A percentile compares a stretch with the other conserved stretches of the same genome.
Conservation (phyloP, 805 yeast species). For the Wickerhamomyces chambardii region DNA sequence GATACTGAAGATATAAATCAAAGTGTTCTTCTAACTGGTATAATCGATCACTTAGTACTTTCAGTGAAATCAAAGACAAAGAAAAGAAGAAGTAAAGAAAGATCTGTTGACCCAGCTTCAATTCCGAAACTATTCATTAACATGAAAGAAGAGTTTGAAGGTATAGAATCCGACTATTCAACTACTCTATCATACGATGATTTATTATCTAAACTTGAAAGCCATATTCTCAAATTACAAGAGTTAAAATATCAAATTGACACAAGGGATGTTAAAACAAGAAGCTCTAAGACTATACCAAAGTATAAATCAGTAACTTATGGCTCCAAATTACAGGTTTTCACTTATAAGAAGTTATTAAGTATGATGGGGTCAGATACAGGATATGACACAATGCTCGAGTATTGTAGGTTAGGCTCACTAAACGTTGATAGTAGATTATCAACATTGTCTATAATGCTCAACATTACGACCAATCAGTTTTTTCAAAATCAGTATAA, state of each 20-base stretch:
- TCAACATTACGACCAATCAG: too few relatives aligned
- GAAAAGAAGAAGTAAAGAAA: neutral
- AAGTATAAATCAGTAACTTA: slow-evolving; percentile 36
- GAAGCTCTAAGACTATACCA: slow-evolving; percentile 36
- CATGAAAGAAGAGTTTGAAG: too few relatives aligned
- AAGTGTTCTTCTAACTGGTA: slow-evolving; percentile 48
- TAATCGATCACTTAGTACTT: slow-evolving; percentile 42
- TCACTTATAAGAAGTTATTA: slow-evolving; percentile 45
- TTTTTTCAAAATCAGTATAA: slow-evolving; percentile 27
- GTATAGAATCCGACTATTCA: too few relatives aligned
- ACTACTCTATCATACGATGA: slow-evolving; percentile 5
- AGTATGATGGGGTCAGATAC: slow-evolving; percentile 22
- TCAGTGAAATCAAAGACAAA: slow-evolving; percentile 1
- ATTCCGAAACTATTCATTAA: slow-evolving; percentile 1
- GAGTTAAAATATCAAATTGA: slow-evolving; percentile 10
- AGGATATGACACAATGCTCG: slow-evolving; percentile 33
- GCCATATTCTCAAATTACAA: slow-evolving; percentile 5
- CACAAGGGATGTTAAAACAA: slow-evolving; percentile 55
- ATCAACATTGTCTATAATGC: too few relatives aligned
- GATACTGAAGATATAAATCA: slow-evolving; percentile 6
- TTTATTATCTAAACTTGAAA: slow-evolving; percentile 10
- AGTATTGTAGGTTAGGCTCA: slow-evolving; percentile 37
- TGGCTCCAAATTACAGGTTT: slow-evolving; percentile 50
- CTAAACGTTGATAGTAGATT: slow-evolving; percentile 41
- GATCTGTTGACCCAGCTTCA: slow-evolving; percentile 6